Evolutionary conservation across 805 yeast genomes (phyloP), one percentile per base, ranked within the genome.

Genomic region (Yarrowia osloensis): DNA sequence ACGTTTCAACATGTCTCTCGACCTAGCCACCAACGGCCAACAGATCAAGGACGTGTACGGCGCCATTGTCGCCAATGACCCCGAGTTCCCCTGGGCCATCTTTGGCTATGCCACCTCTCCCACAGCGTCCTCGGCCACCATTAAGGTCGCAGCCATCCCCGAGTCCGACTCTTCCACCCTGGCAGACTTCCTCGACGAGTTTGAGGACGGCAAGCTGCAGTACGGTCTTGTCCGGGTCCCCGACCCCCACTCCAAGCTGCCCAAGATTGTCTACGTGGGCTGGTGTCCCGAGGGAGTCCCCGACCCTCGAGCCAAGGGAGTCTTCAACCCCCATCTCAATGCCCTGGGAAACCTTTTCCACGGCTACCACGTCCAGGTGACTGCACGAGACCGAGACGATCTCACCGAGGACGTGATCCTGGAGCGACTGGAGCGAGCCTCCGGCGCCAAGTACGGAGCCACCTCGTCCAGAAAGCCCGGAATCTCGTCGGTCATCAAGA

Each of bases 281-380:
- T 94, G 97, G 97, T 80, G 78, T 52, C 99, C 99, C 7, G 98
- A 95, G 77, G 90, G 94, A 67, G 93, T 97, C 24, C 96, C 98
- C 24, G 79, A 76, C 65, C 59, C 59, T 37, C 76, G 77, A 44
- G 74, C 75, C 57, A 78, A 81, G 68, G 80, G 81, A n/a, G 77
- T 76, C 65, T 80, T 80, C 74, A 78, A 76, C 70, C 75, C 82
- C 22, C 82, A 80, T 70, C 76, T 77, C 68, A 71, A 77, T 21
- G 67, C 80, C 1, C 79, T 80, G 17, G 77, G 82, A 15, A 74
- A 74, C 65, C 72, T 76, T 68, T 77, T 80, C 70, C 75, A 74
- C 42, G 96, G 97, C 55, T 95, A 94, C 79, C 99, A 95, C 76
- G 93, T 95, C 66, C 98, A 95, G 78, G 87, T 95, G 71, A 92